A percentile compares a stretch with the other conserved stretches of the same genome.
Conservation (phyloP, 1,284 basidiomycete species). For the Rhizoctonia solani region DNA sequence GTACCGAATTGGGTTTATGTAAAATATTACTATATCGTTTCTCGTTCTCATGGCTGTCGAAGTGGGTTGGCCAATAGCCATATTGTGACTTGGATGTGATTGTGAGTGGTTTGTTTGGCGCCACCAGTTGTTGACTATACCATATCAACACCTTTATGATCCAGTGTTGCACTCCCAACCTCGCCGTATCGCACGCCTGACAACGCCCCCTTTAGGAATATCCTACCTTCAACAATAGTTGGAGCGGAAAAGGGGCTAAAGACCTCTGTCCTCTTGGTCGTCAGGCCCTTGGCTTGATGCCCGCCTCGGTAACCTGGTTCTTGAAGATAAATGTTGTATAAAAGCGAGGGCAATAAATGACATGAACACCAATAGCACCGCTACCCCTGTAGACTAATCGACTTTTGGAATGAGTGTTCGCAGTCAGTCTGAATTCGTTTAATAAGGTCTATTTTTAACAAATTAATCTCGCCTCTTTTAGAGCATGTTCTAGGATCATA, state of each 20-base stretch:
- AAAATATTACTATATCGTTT: no score
- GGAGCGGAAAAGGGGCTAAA: not conserved
- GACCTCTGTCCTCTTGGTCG: conserved; percentile 1
- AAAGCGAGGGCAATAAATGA: not conserved
- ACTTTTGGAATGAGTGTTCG: no score
- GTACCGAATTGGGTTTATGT: no score
- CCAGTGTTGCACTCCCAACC: not conserved
- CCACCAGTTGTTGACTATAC: not conserved
- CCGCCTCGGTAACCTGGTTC: not conserved
- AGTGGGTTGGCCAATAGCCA: no score
- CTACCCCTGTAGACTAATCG: no score
- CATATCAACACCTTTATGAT: not conserved
- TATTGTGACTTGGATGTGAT: no score
- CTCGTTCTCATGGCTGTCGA: no score
- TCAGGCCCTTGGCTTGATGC: not conserved
- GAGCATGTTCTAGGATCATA: no score
- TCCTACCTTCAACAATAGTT: not conserved
- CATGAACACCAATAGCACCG: no score
- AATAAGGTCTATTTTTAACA: no score
- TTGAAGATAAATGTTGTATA: not conserved
- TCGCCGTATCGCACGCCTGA: not conserved
- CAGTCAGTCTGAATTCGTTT: no score
- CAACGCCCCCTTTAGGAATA: not conserved
- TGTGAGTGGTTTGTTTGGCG: not conserved
- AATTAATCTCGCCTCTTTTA: no score